phyloP scores from a whole-genome alignment of 169 alveolate genomes.

The Plasmodium cynomolgi region DNA sequence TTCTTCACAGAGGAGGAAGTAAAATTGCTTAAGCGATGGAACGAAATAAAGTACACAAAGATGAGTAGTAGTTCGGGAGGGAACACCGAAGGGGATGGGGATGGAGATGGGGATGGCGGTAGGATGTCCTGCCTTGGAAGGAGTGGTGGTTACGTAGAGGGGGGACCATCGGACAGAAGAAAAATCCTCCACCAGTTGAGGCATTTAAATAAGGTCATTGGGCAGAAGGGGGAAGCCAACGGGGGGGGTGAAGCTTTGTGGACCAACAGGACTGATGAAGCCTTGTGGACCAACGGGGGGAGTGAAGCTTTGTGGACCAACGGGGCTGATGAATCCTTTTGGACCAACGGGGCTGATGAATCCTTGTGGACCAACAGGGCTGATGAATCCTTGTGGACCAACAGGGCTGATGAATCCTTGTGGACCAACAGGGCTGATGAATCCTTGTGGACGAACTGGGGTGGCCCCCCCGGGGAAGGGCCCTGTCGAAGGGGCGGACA shows the following conservation, averaged over 20 bases:
- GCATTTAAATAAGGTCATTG: neutral
- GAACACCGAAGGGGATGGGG: neutral
- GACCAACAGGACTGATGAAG: neutral
- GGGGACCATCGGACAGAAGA: neutral
- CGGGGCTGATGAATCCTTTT: neutral
- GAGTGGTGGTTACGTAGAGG: neutral
- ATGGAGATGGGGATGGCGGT: neutral
- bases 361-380: neutral
- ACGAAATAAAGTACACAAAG: neutral
- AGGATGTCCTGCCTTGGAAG: neutral
- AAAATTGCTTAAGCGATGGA: constrained; percentile 32
- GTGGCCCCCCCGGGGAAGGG: neutral
- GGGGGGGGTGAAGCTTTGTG: neutral
- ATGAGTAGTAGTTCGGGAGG: neutral
- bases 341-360: neutral
- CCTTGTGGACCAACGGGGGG: neutral
- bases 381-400: too few species aligned
- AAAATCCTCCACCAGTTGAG: neutral
- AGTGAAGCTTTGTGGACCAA: neutral
- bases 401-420: neutral
- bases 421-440: neutral
- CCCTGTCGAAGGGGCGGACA: neutral
- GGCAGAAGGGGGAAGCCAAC: neutral
- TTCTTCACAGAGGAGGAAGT: constrained; percentile 40
- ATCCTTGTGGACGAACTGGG: neutral